Base-by-base conservation (phyloP, 257 asterid genomes). In the Nicotiana sylvestris region DNA sequence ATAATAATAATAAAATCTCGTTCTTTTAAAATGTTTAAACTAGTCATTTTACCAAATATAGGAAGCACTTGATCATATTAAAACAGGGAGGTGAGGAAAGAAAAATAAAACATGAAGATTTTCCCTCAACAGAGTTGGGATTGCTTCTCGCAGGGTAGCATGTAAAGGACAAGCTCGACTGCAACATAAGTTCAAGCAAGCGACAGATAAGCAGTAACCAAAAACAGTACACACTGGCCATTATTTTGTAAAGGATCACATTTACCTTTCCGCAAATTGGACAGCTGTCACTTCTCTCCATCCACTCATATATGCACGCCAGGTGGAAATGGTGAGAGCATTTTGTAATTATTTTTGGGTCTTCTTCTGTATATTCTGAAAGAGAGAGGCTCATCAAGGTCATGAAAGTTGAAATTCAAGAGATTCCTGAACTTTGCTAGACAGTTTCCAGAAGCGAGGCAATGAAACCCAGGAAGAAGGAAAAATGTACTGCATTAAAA, bases 221-320 rank as follows among this genome's bases (percentile, higher is more conserved):
- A 25, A 62, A 62, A 62, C 17, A 18, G 6, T 57, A 57, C 25
- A 57, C 8, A 62, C 6, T 25, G 13, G 67, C 29, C 35, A 62
- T 4, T 60, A 55, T 16, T 12, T 55, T 55, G 7, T 15, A n/a
- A 60, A 60, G 13, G 12, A 55, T 55, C 60, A 57, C 8, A 16
- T 4, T 78, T 90, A 94, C 98, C 98, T 91, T 88, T 80, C 96
- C 97, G 77, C 98, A 94, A 82, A 93, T 95, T 16, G 98, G 98
- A 91, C 98, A 94, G 82, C 86, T 90, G 57, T 94, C 97, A 80
- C 98, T 94, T 87, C 97, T 90, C 87, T 94, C 98, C 98, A 94
- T 92, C 98, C 98, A 94, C 88, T 94, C 98, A 30, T 92, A 94
- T 89, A 94, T 93, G 89, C 98, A 94, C 85, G 95, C 96, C 85